phyloP scores from a whole-genome alignment of 345 rosid genomes.

The Cardamine resedifolia region DNA sequence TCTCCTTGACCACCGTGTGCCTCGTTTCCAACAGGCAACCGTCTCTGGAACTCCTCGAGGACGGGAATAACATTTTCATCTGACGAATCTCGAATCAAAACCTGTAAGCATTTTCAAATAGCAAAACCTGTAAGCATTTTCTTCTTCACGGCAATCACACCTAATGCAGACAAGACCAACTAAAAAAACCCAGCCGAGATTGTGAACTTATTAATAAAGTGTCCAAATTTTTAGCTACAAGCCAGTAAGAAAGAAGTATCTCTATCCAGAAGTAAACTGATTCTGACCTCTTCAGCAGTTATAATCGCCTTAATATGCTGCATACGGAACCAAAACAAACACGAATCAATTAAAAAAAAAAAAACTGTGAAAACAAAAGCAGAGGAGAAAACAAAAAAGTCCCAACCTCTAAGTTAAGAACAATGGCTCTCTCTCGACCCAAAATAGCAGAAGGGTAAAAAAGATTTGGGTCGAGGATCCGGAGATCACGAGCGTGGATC shows the following conservation, averaged over 20 bases:
- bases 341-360: background rate
- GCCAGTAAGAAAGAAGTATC: background rate
- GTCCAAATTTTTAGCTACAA: background rate
- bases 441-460: constrained; percentile 90
- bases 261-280: background rate
- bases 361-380: background rate
- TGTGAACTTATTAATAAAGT: background rate
- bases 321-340: constrained; percentile 3
- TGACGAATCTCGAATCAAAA: constrained; percentile 75
- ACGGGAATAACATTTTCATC: constrained; percentile 84
- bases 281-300: constrained; percentile 83
- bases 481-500: constrained; percentile 95
- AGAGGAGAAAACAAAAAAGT: background rate
- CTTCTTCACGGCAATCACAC: too few species aligned
- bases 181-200: background rate
- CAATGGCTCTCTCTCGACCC: constrained; percentile 90
- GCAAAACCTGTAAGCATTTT: too few species aligned
- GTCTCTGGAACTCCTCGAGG: constrained; percentile 81
- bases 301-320: constrained; percentile 97
- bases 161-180: too few species aligned
- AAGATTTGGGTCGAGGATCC: constrained; percentile 80
- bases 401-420: constrained; percentile 77
- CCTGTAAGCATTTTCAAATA: constrained; percentile 39
- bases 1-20: constrained; percentile 40
- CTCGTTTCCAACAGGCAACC: constrained; percentile 51